A percentile compares a stretch with the other conserved stretches of the same genome.
Conservation (phyloP, 352 stramenopile genomes). For the Pelagophyceae sp. region DNA sequence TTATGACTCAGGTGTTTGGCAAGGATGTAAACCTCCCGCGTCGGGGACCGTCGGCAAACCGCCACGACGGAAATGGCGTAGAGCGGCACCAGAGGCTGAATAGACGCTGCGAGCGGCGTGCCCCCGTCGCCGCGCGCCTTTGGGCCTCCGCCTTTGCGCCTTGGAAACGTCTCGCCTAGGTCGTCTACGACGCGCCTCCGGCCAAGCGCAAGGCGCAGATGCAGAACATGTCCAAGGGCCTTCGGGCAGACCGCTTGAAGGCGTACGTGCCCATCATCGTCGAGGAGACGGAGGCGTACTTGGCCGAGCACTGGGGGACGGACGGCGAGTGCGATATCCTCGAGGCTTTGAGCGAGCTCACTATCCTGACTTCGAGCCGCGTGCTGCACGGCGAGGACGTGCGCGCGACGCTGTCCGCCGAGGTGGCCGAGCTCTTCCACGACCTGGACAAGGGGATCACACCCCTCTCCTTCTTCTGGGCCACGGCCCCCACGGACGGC, state of each 20-base stretch:
- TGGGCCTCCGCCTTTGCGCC: no score
- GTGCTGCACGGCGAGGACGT: conserved; percentile 80
- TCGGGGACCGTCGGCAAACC: no score
- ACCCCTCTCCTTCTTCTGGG: conserved; percentile 77
- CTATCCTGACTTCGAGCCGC: conserved; percentile 75
- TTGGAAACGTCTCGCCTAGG: no score
- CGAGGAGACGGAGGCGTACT: conserved; percentile 63
- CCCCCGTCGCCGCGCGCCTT: not conserved
- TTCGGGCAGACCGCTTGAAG: conserved; percentile 64
- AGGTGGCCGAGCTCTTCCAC: conserved; percentile 74
- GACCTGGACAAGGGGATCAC: conserved; percentile 81
- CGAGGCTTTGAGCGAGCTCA: conserved; percentile 66
- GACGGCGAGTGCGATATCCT: conserved; percentile 68
- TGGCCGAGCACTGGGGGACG: conserved; percentile 50
- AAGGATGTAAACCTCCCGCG: conserved; percentile 41
- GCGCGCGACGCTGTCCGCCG: conserved; percentile 72
- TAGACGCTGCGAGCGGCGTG: not conserved
- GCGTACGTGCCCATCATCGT: conserved; percentile 79
- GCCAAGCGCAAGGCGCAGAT: conserved; percentile 79
- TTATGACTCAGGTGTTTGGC: conserved; percentile 85
- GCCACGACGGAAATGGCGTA: not conserved
- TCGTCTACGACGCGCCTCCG: conserved; percentile 61
- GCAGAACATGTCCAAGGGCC: conserved; percentile 69
- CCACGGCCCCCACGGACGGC: conserved; percentile 63
- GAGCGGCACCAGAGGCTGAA: not conserved